Evolutionary conservation across 129 eudicot genomes (phyloP), one percentile per base, ranked within the genome.

Genomic region (Flaveria trinervia): DNA sequence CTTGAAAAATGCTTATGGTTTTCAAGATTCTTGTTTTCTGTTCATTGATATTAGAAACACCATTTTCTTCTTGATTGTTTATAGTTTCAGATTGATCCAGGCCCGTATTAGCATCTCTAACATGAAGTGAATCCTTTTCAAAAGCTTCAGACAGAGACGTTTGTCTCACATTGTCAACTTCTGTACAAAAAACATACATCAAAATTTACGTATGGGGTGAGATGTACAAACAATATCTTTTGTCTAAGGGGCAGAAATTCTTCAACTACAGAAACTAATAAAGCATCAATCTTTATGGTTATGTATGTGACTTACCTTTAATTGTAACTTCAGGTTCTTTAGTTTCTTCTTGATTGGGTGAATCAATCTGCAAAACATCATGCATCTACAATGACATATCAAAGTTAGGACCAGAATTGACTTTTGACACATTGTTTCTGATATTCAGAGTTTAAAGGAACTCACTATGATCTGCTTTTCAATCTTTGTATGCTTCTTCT

Each of bases 381-480:
- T 72, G 79, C 71, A 81, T 74, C 90, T 90, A 88, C 81, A 83
- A 73, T 10, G 41, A 76, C 57, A 59, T 22, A 61, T 71, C 46
- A 80, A 43, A 23, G 72, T 69, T 83, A 52, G 20, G 36, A 51
- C 52, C 25, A 33, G 43, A 65, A 9, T 60, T 23, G 18, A 73
- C n/a, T 43, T 61, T 51, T 13, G 44, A 5, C 15, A 76, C 14
- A 33, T 14, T n/a, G 50, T 10, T 64, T 52, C 3, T 65, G 18
- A 4, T 71, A 33, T 85, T 33, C 30, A 67, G 25, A 80, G 7
- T 11, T 67, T 1, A 20, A 73, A 30, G 51, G 23, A 26, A 83
- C 88, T 86, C 75, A 79, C 83, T 50, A 22, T 74, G 30, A 76
- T 77, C 3, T 49, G 76, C 77, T 83, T 90, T 55, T 52, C 80